Evolutionary conservation across 2,329 filamentous ascomycete genomes (phyloP), one percentile per base, ranked within the genome.

Genomic region (Albophoma yamanashiensis): DNA sequence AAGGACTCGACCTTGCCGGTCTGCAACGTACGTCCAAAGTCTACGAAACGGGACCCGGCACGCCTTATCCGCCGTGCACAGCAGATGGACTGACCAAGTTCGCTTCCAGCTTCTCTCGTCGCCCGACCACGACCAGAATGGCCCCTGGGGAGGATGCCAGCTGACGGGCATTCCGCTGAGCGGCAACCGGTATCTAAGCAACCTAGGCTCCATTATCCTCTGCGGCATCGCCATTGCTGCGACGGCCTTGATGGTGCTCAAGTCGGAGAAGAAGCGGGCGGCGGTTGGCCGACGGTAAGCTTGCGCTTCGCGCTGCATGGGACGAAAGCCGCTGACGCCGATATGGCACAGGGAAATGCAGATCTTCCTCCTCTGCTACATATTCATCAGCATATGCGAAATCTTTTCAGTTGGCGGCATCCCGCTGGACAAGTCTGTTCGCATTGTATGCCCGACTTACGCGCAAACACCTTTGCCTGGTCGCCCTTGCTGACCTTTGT

Each of bases 361-460:
- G 80, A 69, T 97, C 40, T 97, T 99, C 76, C 83, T 99, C 57
- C 63, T 90, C 50, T 88, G 89, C 57, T 99, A 91, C 73, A 88
- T 96, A 60, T 75, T 97, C 61, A 86, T 97, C 62, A 86, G 89
- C 68, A 89, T 99, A 68, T 97, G 92, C 76, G 94, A 97, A 74
- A 96, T 99, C 69, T 97, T 99, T 76, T 92, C 92, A 0, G 86
- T 97, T 42, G 94, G 94, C 66, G 89, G 88, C 38, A 93, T 99
- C 68, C 92, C 93, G 3, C 76, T 97, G 25, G 78, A 83, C 65
- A 76, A 80, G 58, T 84, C 76, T 57, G 89, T 90, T 61, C 86
- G 92, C 71, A 82, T 89, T 68, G 91, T 89, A 81, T 64, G 87
- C 78, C 55, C 38, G 25, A n/a, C n/a, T 40, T n/a, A 17, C 3